Conservation (phyloP, 352 stramenopile species). For the Globisporangium camurandrum region DNA sequence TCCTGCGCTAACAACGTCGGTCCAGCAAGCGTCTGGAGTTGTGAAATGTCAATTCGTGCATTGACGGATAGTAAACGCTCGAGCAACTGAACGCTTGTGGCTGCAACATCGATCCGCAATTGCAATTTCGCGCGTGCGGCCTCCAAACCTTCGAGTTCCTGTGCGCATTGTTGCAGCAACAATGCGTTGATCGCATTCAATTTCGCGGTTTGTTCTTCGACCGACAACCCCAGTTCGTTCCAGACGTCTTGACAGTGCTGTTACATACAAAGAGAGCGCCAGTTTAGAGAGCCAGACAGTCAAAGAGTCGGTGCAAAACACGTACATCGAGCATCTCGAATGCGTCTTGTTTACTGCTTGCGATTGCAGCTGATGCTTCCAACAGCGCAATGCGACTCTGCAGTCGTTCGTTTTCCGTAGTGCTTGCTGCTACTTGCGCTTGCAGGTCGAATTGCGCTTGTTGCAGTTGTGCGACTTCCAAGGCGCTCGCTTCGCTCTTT, state of each 20-base stretch:
- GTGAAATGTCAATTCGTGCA: conserved; percentile 30
- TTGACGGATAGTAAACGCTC: conserved; percentile 32
- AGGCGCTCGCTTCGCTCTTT: conserved; percentile 11
- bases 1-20: conserved; percentile 50
- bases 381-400: conserved; percentile 20
- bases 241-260: conserved; percentile 68
- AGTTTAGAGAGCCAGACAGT: background rate
- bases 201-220: conserved; percentile 40
- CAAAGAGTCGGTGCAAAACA: background rate
- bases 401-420: conserved; percentile 17
- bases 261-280: background rate
- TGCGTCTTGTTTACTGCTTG: conserved; percentile 52
- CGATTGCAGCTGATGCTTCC: conserved; percentile 26
- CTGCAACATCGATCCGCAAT: conserved; percentile 28
- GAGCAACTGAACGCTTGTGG: conserved; percentile 31
- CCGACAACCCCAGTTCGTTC: conserved; percentile 44
- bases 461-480: conserved; percentile 18
- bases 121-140: conserved; percentile 37
- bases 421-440: conserved; percentile 19
- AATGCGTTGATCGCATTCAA: conserved; percentile 58
- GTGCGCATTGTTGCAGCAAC: conserved; percentile 44
- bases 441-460: conserved; percentile 14
- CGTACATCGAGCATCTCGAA: conserved; percentile 52
- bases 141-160: conserved; percentile 54
- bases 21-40: conserved; percentile 23